A percentile compares a stretch with the other conserved stretches of the same genome.
phyloP scores from a whole-genome alignment of 164 flowering plant species.

The Tetracentron sinense region DNA sequence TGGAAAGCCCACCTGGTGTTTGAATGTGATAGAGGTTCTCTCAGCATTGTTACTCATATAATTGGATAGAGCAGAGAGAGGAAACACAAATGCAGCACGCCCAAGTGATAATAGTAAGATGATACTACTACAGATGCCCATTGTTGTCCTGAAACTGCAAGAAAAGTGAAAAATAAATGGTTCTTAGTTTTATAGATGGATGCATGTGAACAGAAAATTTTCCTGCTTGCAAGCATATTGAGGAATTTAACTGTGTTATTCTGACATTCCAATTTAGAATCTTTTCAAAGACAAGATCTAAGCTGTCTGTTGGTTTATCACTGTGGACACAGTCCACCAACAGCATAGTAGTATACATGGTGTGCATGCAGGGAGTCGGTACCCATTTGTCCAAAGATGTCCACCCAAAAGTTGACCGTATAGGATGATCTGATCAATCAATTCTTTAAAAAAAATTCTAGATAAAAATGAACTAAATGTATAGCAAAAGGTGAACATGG shows the following conservation, averaged over 20 bases:
- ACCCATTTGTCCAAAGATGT: too few species aligned
- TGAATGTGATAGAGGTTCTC: conserved; percentile 41
- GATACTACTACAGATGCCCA: conserved; percentile 38
- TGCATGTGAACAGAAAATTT: too few species aligned
- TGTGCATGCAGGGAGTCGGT: too few species aligned
- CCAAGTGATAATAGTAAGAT: conserved; percentile 55
- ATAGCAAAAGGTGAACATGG: background rate
- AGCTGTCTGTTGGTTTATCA: background rate
- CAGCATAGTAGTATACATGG: background rate
- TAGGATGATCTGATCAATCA: too few species aligned
- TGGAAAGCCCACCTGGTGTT: conserved; percentile 51
- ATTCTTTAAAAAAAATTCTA: too few species aligned
- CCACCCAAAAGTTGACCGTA: too few species aligned
- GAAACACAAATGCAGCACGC: conserved; percentile 92
- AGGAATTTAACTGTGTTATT: too few species aligned
- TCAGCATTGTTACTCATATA: conserved; percentile 34
- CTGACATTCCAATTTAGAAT: too few species aligned
- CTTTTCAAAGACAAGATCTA: background rate
- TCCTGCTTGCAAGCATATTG: too few species aligned
- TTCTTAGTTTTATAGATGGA: too few species aligned
- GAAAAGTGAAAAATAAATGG: background rate
- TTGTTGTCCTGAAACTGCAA: conserved; percentile 47
- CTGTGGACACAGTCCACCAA: background rate
- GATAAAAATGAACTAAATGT: background rate
- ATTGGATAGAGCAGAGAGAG: conserved; percentile 66